Percentiles rank a stretch among this genome's conserved stretches.
phyloP scores from a whole-genome alignment of 768 basidiomycete genomes.

The Boletus speciosus region DNA sequence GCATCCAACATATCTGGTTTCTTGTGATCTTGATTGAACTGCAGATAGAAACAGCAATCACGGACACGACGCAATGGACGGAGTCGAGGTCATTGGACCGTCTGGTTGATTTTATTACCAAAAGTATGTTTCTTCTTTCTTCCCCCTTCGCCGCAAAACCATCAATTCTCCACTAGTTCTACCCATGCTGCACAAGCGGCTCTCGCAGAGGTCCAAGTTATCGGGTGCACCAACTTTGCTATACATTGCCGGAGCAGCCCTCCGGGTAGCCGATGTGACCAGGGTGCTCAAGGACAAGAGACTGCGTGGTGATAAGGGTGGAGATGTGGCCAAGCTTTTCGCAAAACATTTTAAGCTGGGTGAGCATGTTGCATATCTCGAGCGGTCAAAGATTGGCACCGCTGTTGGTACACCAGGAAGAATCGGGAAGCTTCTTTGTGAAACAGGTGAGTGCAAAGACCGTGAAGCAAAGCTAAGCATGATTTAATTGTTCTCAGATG shows the following conservation, averaged over 20 bases:
- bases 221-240: conserved; percentile 86
- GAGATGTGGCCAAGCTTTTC: conserved; percentile 92
- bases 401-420: conserved; percentile 93
- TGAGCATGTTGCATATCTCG: conserved; percentile 82
- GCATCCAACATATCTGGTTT: background rate
- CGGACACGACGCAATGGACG: conserved; percentile 73
- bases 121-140: conserved; percentile 46
- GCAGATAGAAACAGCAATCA: conserved; percentile 66
- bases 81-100: conserved; percentile 67
- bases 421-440: conserved; percentile 78
- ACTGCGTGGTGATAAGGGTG: conserved; percentile 77
- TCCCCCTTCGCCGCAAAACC: background rate
- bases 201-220: conserved; percentile 72
- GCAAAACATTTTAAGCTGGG: conserved; percentile 91
- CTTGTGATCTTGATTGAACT: conserved; percentile 45
- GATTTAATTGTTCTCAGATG: conserved; percentile 45
- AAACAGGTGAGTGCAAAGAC: conserved; percentile 48
- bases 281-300: conserved; percentile 65
- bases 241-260: conserved; percentile 82
- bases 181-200: conserved; percentile 62
- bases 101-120: conserved; percentile 70
- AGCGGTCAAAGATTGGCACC: conserved; percentile 79
- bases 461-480: background rate
- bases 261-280: conserved; percentile 87
- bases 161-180: conserved; percentile 41